Conservation (phyloP, 2,329 filamentous ascomycete species). For the Colletotrichum theobromicola region DNA sequence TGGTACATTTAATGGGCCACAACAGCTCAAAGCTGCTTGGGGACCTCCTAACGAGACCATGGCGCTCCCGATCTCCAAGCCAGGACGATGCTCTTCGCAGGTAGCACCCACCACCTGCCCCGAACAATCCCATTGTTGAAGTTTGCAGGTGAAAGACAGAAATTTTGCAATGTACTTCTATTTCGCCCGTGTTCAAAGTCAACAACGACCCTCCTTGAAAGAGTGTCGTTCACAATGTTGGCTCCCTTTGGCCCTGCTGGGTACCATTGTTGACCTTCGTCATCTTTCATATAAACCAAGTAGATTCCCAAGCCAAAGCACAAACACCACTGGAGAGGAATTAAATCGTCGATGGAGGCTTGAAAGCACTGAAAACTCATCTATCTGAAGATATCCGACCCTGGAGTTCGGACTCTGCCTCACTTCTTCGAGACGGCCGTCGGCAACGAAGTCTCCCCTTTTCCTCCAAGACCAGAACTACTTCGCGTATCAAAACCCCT, state of each 20-base stretch:
- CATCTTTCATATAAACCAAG: neutral
- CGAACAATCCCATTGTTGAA: neutral
- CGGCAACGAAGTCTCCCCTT: accelerated
- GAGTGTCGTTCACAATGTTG: neutral
- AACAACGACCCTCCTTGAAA: neutral
- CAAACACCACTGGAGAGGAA: accelerated
- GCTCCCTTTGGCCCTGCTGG: neutral
- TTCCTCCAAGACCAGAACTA: neutral
- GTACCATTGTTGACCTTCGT: neutral
- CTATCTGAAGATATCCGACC: neutral
- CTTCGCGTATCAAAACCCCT: neutral
- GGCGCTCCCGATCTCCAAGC: neutral
- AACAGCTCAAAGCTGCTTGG: neutral
- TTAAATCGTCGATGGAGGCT: neutral
- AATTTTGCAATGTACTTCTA: accelerated
- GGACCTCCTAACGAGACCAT: neutral
- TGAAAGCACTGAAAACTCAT: neutral
- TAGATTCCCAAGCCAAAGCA: neutral
- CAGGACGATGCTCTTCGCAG: neutral
- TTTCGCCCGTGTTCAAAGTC: neutral
- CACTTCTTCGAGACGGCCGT: neutral
- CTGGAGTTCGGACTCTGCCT: neutral
- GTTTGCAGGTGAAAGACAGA: neutral
- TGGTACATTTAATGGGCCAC: neutral
- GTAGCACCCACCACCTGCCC: neutral